Evolutionary conservation across 1,139 yeast species (phyloP).

Genomic region (Yamadazyma diddensiae): DNA sequence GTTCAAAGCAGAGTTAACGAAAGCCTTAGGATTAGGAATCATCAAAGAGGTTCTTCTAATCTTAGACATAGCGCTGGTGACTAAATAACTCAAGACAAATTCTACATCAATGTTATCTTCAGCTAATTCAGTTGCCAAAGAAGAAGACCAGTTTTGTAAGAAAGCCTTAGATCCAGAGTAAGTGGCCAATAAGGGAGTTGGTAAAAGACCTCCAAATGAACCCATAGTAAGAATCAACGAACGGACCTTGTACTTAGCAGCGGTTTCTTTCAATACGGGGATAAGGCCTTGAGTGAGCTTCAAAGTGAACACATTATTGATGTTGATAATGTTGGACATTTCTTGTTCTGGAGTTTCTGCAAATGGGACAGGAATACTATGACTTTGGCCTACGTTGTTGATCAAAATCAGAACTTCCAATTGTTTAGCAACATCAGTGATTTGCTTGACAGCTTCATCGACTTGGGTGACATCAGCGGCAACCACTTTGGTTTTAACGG

Average conservation of each 20-base stretch:
- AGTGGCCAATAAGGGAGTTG: conserved; percentile 88
- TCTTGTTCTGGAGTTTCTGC: conserved; percentile 74
- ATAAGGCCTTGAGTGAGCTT: conserved; percentile 74
- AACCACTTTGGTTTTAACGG: conserved; percentile 61
- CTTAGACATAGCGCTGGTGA: conserved; percentile 95
- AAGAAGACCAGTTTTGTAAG: conserved; percentile 87
- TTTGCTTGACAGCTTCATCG: conserved; percentile 49
- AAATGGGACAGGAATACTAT: conserved; percentile 93
- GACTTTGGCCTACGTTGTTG: conserved; percentile 94
- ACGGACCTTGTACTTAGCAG: conserved; percentile 37
- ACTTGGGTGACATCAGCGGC: conserved; percentile 78
- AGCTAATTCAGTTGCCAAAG: conserved; percentile 83
- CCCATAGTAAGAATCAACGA: conserved; percentile 94
- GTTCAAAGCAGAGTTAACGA: conserved; percentile 67
- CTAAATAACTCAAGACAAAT: conserved; percentile 83
- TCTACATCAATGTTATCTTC: conserved; percentile 77
- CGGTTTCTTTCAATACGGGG: conserved; percentile 62
- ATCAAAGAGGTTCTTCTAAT: conserved; percentile 68
- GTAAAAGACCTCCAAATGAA: conserved; percentile 90
- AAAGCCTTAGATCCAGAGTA: conserved; percentile 97
- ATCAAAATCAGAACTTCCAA: conserved; percentile 70
- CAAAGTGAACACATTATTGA: conserved; percentile 83
- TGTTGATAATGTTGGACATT: conserved; percentile 72
- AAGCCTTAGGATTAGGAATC: conserved; percentile 79
- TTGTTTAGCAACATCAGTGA: conserved; percentile 26